These are phyloP conservation scores for Hirschioporus abietinus DNA, from an alignment of 768 basidiomycete genomes.

Conservation along the genomic window DNA sequence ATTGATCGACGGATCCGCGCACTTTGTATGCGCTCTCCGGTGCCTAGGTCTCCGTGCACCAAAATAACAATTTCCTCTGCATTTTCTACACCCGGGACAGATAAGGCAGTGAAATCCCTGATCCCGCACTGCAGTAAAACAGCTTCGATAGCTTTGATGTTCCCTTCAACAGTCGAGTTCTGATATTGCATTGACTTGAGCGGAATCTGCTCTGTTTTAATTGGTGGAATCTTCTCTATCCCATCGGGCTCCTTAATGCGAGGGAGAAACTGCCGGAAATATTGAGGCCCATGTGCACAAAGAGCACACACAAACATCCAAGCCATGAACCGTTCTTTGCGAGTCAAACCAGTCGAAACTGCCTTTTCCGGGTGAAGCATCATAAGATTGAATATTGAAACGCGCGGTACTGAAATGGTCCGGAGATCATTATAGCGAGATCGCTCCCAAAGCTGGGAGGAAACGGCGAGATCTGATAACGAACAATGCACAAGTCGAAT, in stretches of 20 bases:
- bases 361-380: constrained; percentile 6
- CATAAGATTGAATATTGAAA: neutral
- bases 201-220: constrained; percentile 16
- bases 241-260: constrained; percentile 13
- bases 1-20: constrained; percentile 14
- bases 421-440: constrained; percentile 18
- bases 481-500: constrained; percentile 22
- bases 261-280: constrained; percentile 6
- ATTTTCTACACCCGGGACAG: constrained; percentile 1
- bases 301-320: constrained; percentile 26
- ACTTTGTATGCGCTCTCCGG: constrained; percentile 17
- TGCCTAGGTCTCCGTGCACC: constrained; percentile 25
- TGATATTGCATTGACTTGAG: constrained; percentile 17
- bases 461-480: constrained; percentile 25
- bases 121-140: neutral
- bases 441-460: constrained; percentile 28
- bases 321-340: constrained; percentile 8
- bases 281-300: constrained; percentile 18
- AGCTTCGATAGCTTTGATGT: neutral
- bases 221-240: constrained; percentile 16
- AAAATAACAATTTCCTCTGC: constrained; percentile 17
- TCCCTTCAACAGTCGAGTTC: neutral
- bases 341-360: neutral
- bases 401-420: neutral
- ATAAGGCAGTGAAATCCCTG: neutral